These are phyloP conservation scores for Fusarium sp. DNA, from an alignment of 2,329 filamentous ascomycete species.

Conservation along the genomic window DNA sequence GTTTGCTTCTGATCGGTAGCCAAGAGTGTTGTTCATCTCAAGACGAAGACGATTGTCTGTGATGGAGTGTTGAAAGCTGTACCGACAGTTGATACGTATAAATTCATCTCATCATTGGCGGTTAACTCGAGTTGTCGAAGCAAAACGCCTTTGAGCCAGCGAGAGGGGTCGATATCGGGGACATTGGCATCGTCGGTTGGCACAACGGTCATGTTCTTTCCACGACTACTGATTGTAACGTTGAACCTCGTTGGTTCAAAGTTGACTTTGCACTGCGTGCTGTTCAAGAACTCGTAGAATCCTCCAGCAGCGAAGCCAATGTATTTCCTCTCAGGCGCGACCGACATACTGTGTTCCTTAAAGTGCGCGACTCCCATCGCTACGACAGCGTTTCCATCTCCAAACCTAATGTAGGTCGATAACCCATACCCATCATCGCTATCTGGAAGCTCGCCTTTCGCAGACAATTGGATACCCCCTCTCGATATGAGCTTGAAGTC, in stretches of 20 bases:
- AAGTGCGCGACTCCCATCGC: constrained; percentile 28
- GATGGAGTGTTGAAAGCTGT: constrained; percentile 52
- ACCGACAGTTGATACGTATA: constrained; percentile 53
- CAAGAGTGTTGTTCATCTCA: constrained; percentile 12
- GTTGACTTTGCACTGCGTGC: constrained; percentile 8
- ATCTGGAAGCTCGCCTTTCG: background rate
- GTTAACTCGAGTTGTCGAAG: constrained; percentile 53
- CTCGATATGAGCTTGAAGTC: no score
- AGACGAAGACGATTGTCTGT: constrained; percentile 17
- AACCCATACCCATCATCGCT: no score
- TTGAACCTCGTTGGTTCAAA: constrained; percentile 24
- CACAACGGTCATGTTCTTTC: constrained; percentile 23
- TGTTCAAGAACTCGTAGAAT: constrained; percentile 12
- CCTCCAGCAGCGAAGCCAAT: constrained; percentile 8
- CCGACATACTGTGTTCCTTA: background rate
- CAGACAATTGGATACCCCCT: no score
- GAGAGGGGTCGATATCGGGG: constrained; percentile 11
- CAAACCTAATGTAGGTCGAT: constrained; percentile 12
- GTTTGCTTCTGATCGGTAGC: background rate
- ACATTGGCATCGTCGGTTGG: constrained; percentile 6
- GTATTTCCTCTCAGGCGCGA: constrained; percentile 2
- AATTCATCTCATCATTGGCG: constrained; percentile 53
- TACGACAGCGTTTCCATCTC: constrained; percentile 6
- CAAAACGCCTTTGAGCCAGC: constrained; percentile 27
- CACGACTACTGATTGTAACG: background rate